Percentiles rank a stretch among this genome's conserved stretches.
phyloP scores from a whole-genome alignment of 225 moss, liverwort and hornwort genomes.

The Lunularia cruciata region DNA sequence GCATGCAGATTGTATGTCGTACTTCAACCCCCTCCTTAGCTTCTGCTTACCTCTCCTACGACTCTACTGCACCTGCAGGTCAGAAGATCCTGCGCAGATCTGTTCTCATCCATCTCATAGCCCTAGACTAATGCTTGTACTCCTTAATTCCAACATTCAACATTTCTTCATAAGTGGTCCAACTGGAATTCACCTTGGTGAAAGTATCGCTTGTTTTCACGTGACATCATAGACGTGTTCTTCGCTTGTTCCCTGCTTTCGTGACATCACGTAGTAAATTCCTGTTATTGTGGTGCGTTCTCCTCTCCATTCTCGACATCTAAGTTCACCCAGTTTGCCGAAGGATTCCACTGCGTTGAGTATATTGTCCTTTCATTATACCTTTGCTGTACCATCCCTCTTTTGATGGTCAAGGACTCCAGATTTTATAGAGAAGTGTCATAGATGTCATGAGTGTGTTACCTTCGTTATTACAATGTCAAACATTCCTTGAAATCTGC shows the following conservation, averaged over 20 bases:
- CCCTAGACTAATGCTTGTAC: slow-evolving; percentile 5
- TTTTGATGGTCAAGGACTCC: too few species aligned
- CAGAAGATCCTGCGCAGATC: slow-evolving; percentile 9
- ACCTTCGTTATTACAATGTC: too few species aligned
- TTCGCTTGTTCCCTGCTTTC: not conserved
- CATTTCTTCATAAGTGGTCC: slow-evolving; percentile 7
- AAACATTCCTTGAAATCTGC: too few species aligned
- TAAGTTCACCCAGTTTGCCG: too few species aligned
- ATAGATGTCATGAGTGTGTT: too few species aligned
- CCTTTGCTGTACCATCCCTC: too few species aligned
- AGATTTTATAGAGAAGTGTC: too few species aligned
- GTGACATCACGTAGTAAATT: slow-evolving; percentile 4
- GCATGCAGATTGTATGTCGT: slow-evolving; percentile 9
- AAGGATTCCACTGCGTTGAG: too few species aligned
- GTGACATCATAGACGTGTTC: not conserved
- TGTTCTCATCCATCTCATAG: slow-evolving; percentile 8
- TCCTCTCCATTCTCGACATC: too few species aligned
- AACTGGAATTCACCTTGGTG: not conserved
- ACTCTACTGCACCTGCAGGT: slow-evolving; percentile 4
- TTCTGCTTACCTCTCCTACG: not conserved
- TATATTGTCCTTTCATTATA: too few species aligned
- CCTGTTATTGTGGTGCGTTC: too few species aligned
- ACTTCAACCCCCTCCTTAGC: not conserved
- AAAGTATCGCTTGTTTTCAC: not conserved
- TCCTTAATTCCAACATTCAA: slow-evolving; percentile 15